Base-by-base conservation (phyloP, 1,284 basidiomycete genomes). In the Heterobasidion parviporum region DNA sequence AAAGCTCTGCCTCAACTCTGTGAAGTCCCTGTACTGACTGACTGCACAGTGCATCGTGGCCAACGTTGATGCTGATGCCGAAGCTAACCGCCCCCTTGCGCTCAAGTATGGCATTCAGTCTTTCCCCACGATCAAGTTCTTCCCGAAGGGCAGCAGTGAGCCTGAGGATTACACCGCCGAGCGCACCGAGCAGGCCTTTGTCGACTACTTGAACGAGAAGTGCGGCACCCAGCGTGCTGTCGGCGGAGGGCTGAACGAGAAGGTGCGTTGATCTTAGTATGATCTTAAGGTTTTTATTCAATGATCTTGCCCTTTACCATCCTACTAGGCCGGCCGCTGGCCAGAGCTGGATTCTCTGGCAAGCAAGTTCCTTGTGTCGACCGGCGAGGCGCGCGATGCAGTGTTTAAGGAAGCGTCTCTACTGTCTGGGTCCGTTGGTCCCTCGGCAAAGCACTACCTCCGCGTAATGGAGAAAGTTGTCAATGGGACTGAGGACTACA, bases 51-150 rank as follows among this genome's bases (percentile, higher is more conserved):
- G 91, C 66, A 72, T 96, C 56, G 81, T 98, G 55, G 94, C 93
- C 33, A 92, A 96, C 69, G 76, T 98, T 62, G 87, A 99, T 71
- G 94, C 89, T 33, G 94, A 98, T 68, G 87, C 89, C 53, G 79
- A 83, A 59, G 76, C 78, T 64, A 96, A 97, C 79, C 80, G 81
- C 63, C 81, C 79, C 32, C 72, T 98, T 56, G 86, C 88, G n/a
- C 64, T 71, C 51, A 81, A 83, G 64, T 94, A 93, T 67, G 88
- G 78, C 12, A 79, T 97, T 58, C 69, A 72, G 44, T 81, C 83
- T 59, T 90, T 82, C 84, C 96, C 96, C 0, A 98, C 94, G 15
- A 84, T 99, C 76, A 94, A 92, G 71, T 97, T 96, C 79, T 98
- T 95, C 85, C 80, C 91, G 64, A 87, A 87, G 68, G 91, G 78